Conservation (phyloP, 2,329 filamentous ascomycete genomes). For the Coleophoma cylindrospora region DNA sequence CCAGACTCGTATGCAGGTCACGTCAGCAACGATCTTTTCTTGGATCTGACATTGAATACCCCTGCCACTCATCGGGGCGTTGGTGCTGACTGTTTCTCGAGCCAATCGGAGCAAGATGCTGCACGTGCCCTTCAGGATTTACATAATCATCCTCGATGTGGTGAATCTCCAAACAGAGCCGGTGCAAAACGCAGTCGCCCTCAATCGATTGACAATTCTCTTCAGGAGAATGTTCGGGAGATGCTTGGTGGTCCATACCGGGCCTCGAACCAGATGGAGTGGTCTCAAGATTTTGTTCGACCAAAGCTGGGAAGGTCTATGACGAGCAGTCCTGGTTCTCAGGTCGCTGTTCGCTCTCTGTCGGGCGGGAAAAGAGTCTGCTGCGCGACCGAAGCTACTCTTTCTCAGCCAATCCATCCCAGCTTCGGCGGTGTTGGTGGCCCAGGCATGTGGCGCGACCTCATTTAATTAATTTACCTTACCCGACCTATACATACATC, state of each 20-base stretch:
- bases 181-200: slow-evolving; percentile 57
- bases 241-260: slow-evolving; percentile 40
- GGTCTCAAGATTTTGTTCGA: slow-evolving; percentile 21
- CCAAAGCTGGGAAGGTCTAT: slow-evolving; percentile 28
- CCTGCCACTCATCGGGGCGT: slow-evolving; percentile 39
- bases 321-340: slow-evolving; percentile 27
- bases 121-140: slow-evolving; percentile 56
- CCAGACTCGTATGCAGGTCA: slow-evolving; percentile 52
- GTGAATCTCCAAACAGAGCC: slow-evolving; percentile 29
- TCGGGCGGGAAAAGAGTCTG: slow-evolving; percentile 60
- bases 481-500: slow-evolving; percentile 9
- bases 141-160: slow-evolving; percentile 44
- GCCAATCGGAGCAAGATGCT: slow-evolving; percentile 45
- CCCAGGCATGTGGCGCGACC: slow-evolving; percentile 62
- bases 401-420: slow-evolving; percentile 43
- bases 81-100: slow-evolving; percentile 36
- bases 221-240: slow-evolving; percentile 64
- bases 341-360: slow-evolving; percentile 36
- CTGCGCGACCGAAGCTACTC: slow-evolving; percentile 55
- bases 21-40: slow-evolving; percentile 42
- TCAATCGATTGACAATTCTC: slow-evolving; percentile 49
- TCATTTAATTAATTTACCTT: slow-evolving; percentile 30
- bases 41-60: slow-evolving; percentile 43
- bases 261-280: slow-evolving; percentile 10
- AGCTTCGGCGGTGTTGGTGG: slow-evolving; percentile 45